Percentiles rank a stretch among this genome's conserved stretches.
These are phyloP conservation scores for Suillus plorans DNA, from an alignment of 768 basidiomycete genomes.

Conservation along the genomic window DNA sequence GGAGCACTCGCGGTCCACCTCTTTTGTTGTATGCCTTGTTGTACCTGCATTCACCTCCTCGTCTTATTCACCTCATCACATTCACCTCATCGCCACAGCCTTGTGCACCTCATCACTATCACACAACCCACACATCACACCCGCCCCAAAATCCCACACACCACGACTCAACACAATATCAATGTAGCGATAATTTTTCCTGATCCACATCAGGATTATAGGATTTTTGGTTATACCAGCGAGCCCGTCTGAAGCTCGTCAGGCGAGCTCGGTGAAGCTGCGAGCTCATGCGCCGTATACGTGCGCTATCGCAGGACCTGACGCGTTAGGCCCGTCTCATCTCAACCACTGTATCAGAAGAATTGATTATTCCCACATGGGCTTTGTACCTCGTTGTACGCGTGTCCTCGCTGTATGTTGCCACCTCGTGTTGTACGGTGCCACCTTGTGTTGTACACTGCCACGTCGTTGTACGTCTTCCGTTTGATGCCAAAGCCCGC, in stretches of 20 bases:
- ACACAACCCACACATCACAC: background rate
- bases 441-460: background rate
- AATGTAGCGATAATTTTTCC: slow-evolving; percentile 7
- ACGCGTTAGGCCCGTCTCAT: background rate
- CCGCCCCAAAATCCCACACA: background rate
- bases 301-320: background rate
- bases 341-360: background rate
- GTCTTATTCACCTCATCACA: background rate
- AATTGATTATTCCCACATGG: background rate
- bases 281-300: background rate
- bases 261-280: background rate
- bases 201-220: background rate
- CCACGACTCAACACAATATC: background rate
- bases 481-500: background rate
- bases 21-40: background rate
- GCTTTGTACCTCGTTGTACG: background rate
- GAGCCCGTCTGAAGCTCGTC: background rate
- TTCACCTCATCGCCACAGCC: background rate
- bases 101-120: background rate
- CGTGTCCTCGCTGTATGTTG: background rate
- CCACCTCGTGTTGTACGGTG: background rate
- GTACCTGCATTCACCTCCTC: background rate
- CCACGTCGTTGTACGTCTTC: background rate
- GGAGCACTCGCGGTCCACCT: background rate
- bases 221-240: slow-evolving; percentile 1